Evolutionary conservation across 2,329 filamentous ascomycete species (phyloP).

Genomic region (Aspergillus hiratsukae): DNA sequence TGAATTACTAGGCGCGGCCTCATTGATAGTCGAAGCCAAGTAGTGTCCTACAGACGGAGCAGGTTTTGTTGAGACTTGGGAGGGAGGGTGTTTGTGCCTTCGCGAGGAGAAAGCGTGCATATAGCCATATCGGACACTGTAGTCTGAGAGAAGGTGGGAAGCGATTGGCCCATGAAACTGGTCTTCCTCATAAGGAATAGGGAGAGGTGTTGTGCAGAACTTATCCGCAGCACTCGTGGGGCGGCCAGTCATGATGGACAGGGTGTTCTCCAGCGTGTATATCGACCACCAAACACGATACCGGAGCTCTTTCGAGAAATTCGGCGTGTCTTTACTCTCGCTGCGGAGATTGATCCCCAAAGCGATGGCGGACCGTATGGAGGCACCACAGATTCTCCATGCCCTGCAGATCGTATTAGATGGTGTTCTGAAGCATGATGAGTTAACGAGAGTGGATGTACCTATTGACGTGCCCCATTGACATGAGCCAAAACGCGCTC

Average conservation of each 20-base stretch:
- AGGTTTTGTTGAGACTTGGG: background rate
- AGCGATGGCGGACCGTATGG: background rate
- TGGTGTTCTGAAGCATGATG: background rate
- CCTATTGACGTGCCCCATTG: background rate
- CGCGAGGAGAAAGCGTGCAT: background rate
- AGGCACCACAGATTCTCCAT: background rate
- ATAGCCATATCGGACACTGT: background rate
- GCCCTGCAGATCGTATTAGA: background rate
- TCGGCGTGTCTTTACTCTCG: background rate
- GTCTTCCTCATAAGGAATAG: constrained; percentile 19
- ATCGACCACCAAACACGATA: background rate
- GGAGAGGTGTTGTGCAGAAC: constrained; percentile 18
- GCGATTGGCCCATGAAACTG: background rate
- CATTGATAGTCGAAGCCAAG: background rate
- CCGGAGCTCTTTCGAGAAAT: background rate
- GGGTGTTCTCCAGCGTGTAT: background rate
- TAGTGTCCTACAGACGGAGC: background rate
- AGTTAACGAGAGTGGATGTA: background rate
- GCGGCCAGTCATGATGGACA: constrained; percentile 3
- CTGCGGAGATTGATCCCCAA: background rate
- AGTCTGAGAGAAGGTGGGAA: background rate
- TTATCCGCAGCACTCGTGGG: background rate
- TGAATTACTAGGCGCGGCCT: background rate
- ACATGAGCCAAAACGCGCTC: background rate
- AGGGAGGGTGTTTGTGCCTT: background rate